Evolutionary conservation across 257 asterid species (phyloP).

Genomic region (Forsythia suspensa): DNA sequence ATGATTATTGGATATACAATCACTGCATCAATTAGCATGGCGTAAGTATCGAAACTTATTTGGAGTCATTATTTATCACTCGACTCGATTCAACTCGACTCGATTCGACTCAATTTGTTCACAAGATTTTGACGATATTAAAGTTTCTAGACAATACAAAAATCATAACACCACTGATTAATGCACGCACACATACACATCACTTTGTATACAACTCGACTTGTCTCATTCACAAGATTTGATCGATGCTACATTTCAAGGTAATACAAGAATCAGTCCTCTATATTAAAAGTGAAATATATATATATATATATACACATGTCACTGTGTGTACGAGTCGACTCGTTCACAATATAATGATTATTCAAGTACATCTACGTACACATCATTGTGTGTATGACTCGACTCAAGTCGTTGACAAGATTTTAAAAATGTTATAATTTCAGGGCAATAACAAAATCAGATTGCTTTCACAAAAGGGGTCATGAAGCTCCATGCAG

Average conservation of each 20-base stretch:
- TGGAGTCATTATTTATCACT: too few relatives aligned
- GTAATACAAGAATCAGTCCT: not conserved
- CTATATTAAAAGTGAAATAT: too few relatives aligned
- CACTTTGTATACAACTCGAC: not conserved
- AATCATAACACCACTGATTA: not conserved
- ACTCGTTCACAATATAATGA: not conserved
- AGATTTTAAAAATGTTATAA: not conserved
- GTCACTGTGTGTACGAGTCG: not conserved
- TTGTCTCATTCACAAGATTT: not conserved
- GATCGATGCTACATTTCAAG: not conserved
- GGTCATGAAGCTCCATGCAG: slow-evolving; percentile 49
- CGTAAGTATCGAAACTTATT: slow-evolving; percentile 34
- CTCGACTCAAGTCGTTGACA: not conserved
- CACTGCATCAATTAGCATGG: slow-evolving; percentile 74
- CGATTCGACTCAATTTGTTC: too few relatives aligned
- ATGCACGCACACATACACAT: too few relatives aligned
- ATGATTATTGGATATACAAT: slow-evolving; percentile 64
- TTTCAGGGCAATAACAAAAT: slow-evolving; percentile 62
- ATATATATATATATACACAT: too few relatives aligned
- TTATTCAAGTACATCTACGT: too few relatives aligned
- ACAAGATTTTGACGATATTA: too few relatives aligned
- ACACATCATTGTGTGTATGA: not conserved
- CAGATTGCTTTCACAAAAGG: slow-evolving; percentile 53
- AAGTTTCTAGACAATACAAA: not conserved
- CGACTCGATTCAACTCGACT: not conserved